Evolutionary conservation across 2,329 filamentous ascomycete genomes (phyloP).

Genomic region (Rosellinia necatrix): DNA sequence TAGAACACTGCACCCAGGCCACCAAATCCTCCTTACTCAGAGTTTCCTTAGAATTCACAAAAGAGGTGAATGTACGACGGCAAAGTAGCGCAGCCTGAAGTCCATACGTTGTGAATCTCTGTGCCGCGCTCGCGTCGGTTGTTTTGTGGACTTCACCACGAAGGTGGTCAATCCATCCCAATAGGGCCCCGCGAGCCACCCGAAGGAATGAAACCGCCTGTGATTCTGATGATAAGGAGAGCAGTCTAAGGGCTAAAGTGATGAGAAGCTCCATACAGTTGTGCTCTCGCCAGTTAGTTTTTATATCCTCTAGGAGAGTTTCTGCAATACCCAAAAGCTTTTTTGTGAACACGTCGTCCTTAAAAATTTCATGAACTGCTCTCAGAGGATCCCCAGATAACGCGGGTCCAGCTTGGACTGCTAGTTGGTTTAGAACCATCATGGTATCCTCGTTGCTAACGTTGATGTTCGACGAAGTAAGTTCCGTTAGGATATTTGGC

Average conservation of each 20-base stretch:
- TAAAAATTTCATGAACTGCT: slow-evolving; percentile 54
- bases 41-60: slow-evolving; percentile 4
- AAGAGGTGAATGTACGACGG: slow-evolving; percentile 31
- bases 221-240: background rate
- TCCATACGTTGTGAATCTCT: slow-evolving; percentile 48
- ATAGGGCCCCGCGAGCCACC: slow-evolving; percentile 8
- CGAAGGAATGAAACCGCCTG: background rate
- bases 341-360: slow-evolving; percentile 52
- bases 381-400: slow-evolving; percentile 45
- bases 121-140: slow-evolving; percentile 30
- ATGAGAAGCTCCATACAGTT: slow-evolving; percentile 41
- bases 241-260: slow-evolving; percentile 17
- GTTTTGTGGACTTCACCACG: background rate
- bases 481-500: slow-evolving; percentile 54
- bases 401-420: slow-evolving; percentile 59
- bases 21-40: slow-evolving; percentile 29
- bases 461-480: slow-evolving; percentile 61
- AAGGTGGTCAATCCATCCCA: slow-evolving; percentile 17
- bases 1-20: slow-evolving; percentile 32
- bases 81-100: slow-evolving; percentile 63
- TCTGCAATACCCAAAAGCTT: slow-evolving; percentile 54
- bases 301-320: slow-evolving; percentile 49
- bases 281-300: slow-evolving; percentile 62
- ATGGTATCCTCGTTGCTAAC: slow-evolving; percentile 60
- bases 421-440: slow-evolving; percentile 55